Evolutionary conservation across 257 asterid species (phyloP).

Genomic region (Solanum stenotomum): DNA sequence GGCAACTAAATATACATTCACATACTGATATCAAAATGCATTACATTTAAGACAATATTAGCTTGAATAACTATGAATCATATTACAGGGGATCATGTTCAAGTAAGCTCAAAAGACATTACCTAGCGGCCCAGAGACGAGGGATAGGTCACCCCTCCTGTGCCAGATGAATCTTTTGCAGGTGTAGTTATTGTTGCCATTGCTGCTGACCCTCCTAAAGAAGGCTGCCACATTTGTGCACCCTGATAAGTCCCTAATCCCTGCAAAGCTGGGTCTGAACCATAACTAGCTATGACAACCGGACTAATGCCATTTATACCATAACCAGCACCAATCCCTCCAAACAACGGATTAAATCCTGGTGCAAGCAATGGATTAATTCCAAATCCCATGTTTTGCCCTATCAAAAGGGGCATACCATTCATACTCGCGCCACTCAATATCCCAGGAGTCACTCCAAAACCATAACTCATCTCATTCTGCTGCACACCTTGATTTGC

Average conservation of each 20-base stretch:
- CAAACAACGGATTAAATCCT: conserved; percentile 19
- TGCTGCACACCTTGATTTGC: conserved; percentile 10
- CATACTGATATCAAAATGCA: not conserved
- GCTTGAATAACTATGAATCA: not conserved
- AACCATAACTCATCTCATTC: conserved; percentile 18
- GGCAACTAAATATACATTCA: not conserved
- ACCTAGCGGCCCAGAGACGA: conserved; percentile 45
- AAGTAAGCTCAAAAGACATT: not conserved
- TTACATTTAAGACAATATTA: not conserved
- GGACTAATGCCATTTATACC: conserved; percentile 38
- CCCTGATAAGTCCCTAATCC: conserved; percentile 43
- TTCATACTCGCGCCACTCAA: conserved; percentile 17
- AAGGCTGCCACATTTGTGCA: conserved; percentile 25
- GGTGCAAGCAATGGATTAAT: conserved; percentile 36
- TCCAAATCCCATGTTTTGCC: conserved; percentile 44
- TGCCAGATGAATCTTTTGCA: conserved; percentile 24
- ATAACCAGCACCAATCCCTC: conserved; percentile 35
- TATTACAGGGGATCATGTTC: not conserved
- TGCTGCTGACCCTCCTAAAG: conserved; percentile 17
- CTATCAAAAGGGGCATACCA: conserved; percentile 31
- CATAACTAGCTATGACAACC: conserved; percentile 36
- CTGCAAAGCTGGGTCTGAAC: conserved; percentile 48
- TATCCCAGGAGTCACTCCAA: conserved; percentile 27
- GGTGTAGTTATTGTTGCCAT: conserved; percentile 20
- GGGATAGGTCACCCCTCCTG: conserved; percentile 17